Conservation (phyloP, 257 asterid genomes). For the Lavandula angustifolia region DNA sequence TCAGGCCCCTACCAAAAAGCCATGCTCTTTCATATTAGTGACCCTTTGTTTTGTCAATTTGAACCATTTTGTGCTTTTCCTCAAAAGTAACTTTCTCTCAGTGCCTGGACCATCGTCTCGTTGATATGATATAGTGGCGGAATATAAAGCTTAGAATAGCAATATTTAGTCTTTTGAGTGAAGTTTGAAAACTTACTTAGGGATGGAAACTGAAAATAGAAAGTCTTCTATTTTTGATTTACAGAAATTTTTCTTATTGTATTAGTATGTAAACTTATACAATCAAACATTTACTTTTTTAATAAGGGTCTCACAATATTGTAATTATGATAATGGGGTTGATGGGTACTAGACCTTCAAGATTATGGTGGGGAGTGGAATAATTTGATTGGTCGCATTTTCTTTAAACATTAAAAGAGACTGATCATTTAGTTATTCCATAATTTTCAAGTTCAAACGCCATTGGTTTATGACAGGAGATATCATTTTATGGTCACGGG, state of each 20-base stretch:
- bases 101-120: too few species aligned
- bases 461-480: not conserved
- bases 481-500: conserved; percentile 22
- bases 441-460: conserved; percentile 19
- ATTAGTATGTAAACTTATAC: too few species aligned
- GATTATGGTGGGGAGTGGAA: conserved; percentile 23
- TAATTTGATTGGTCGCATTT: conserved; percentile 14
- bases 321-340: not conserved
- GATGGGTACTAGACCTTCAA: conserved; percentile 25
- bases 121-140: too few species aligned
- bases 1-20: conserved; percentile 47
- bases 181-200: too few species aligned
- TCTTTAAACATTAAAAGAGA: conserved; percentile 18
- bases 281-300: too few species aligned
- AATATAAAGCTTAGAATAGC: too few species aligned
- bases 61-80: conserved; percentile 31
- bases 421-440: conserved; percentile 21
- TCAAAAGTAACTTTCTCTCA: not conserved
- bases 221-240: too few species aligned
- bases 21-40: conserved; percentile 7
- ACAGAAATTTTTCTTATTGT: too few species aligned
- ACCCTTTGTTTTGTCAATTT: conserved; percentile 22
- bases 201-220: too few species aligned
- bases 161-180: too few species aligned
- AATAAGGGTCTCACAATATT: too few species aligned